phyloP scores from a whole-genome alignment of 106 monocot genomes.

The Phalaenopsis equestris region DNA sequence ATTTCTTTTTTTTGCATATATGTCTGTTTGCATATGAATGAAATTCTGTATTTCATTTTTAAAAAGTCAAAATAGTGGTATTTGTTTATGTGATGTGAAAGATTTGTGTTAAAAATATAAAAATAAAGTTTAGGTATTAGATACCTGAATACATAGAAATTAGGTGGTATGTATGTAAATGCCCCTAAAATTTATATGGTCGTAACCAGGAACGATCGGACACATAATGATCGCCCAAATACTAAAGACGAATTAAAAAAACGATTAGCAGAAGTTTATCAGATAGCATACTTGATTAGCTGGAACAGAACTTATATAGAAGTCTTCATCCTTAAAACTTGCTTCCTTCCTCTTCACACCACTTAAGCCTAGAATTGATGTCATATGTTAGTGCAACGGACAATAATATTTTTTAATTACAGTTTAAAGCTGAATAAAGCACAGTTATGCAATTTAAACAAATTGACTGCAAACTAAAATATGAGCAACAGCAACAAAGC shows the following conservation, averaged over 20 bases:
- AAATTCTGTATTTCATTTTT: too few species aligned
- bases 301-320: slow-evolving; percentile 83
- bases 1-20: too few species aligned
- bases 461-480: neutral
- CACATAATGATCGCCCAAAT: neutral
- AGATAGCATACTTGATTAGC: slow-evolving; percentile 55
- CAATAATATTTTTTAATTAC: neutral
- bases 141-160: too few species aligned
- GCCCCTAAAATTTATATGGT: neutral
- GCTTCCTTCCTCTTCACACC: slow-evolving; percentile 46
- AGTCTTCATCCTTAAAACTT: slow-evolving; percentile 83
- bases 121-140: too few species aligned
- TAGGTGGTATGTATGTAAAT: too few species aligned
- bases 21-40: too few species aligned
- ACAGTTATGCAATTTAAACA: neutral
- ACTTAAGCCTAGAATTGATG: slow-evolving; percentile 35
- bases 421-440: neutral
- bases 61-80: too few species aligned
- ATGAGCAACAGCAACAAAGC: neutral
- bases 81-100: too few species aligned
- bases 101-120: too few species aligned
- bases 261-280: neutral
- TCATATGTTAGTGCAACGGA: neutral
- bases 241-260: neutral
- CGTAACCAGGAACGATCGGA: neutral